These are phyloP conservation scores for Blastomyces emzantsi DNA, from an alignment of 2,329 filamentous ascomycete species.

Conservation along the genomic window DNA sequence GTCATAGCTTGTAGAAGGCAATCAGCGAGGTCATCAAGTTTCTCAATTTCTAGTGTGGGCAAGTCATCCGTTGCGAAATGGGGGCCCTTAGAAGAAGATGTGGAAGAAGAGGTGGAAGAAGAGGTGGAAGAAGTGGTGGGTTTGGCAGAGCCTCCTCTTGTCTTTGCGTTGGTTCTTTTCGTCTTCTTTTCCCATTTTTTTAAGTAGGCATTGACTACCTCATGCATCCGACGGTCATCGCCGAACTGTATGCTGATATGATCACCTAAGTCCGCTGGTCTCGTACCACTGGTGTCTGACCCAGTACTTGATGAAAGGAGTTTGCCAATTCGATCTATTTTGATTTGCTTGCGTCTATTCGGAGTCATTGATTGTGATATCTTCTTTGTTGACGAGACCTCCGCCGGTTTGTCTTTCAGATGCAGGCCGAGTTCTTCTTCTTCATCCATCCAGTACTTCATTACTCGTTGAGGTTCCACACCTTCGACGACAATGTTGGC, in stretches of 20 bases:
- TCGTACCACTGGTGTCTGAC: background rate
- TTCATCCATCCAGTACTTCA: slow-evolving; percentile 45
- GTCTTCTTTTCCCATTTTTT: slow-evolving; percentile 21
- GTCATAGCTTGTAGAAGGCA: slow-evolving; percentile 68
- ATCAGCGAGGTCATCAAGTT: slow-evolving; percentile 75
- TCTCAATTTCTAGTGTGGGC: slow-evolving; percentile 32
- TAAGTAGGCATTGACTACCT: slow-evolving; percentile 24
- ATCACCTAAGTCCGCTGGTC: background rate
- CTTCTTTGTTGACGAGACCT: slow-evolving; percentile 10
- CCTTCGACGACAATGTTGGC: slow-evolving; percentile 40
- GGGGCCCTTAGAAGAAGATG: slow-evolving; percentile 11
- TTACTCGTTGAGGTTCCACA: slow-evolving; percentile 48
- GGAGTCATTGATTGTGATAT: slow-evolving; percentile 14
- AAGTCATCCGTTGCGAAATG: slow-evolving; percentile 16
- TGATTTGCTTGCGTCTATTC: slow-evolving; percentile 41
- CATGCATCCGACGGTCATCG: slow-evolving; percentile 16
- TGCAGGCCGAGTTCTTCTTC: slow-evolving; percentile 11
- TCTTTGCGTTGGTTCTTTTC: background rate
- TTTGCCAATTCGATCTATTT: slow-evolving; percentile 53
- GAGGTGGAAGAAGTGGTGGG: background rate
- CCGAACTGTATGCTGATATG: background rate
- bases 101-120: background rate
- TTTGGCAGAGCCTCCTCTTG: background rate
- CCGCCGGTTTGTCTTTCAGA: slow-evolving; percentile 4
- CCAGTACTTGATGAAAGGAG: slow-evolving; percentile 37